These are phyloP conservation scores for Tarenaya hassleriana DNA, from an alignment of 345 rosid genomes.

Conservation along the genomic window DNA sequence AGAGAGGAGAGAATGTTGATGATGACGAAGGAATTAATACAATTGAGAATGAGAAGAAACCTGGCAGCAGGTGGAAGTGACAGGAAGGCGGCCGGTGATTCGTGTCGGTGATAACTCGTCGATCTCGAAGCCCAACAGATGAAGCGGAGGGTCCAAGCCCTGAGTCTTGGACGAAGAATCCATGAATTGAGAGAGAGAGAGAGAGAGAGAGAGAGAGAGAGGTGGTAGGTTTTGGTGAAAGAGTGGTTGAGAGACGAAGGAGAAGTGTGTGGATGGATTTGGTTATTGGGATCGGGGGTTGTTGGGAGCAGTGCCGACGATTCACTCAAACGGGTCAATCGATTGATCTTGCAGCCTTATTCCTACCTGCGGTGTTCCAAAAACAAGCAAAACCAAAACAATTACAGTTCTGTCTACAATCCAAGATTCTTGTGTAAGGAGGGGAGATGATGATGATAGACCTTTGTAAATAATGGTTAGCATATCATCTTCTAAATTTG, in stretches of 20 bases:
- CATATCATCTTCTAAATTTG: no score
- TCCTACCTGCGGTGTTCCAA: no score
- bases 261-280: not conserved
- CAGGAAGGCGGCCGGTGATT: constrained; percentile 59
- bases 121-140: constrained; percentile 49
- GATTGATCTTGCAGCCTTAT: no score
- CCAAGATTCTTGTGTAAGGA: no score
- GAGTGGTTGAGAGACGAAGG: not conserved
- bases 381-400: no score
- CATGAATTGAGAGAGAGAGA: constrained; percentile 9
- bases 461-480: no score
- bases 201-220: not conserved
- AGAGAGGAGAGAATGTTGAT: not conserved
- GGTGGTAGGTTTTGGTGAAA: not conserved
- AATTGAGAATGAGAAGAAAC: constrained; percentile 22
- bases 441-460: no score
- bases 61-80: constrained; percentile 58
- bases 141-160: constrained; percentile 38
- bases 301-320: no score
- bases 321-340: no score
- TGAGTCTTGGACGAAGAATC: constrained; percentile 37
- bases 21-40: not conserved
- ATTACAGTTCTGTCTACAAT: no score
- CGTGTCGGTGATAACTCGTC: constrained; percentile 45
- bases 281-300: not conserved